These are phyloP conservation scores for Cornus suecica DNA, from an alignment of 148 eudicot species.

Conservation along the genomic window DNA sequence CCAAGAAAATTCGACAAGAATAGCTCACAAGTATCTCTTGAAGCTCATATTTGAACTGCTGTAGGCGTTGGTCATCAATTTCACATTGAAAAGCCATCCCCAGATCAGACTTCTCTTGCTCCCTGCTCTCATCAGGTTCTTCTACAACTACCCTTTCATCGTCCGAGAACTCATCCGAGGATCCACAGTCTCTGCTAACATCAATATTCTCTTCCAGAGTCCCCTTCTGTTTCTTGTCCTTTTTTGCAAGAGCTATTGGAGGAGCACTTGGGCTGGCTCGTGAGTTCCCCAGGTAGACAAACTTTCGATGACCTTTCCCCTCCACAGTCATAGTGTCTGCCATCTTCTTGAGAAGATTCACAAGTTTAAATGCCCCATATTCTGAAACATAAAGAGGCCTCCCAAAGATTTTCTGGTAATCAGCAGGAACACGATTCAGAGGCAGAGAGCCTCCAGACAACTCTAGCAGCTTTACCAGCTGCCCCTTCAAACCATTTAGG, in stretches of 20 bases:
- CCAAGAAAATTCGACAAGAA: conserved; percentile 57
- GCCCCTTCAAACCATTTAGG: conserved; percentile 69
- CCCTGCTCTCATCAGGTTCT: conserved; percentile 30
- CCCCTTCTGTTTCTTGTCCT: conserved; percentile 56
- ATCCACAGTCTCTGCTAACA: conserved; percentile 34
- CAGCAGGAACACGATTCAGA: conserved; percentile 58
- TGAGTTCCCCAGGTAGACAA: conserved; percentile 46
- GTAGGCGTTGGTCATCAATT: conserved; percentile 33
- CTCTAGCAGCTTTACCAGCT: conserved; percentile 73
- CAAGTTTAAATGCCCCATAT: conserved; percentile 74
- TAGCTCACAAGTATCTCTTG: no score
- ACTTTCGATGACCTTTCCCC: conserved; percentile 65
- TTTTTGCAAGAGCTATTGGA: conserved; percentile 34
- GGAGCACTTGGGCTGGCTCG: conserved; percentile 37
- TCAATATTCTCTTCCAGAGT: conserved; percentile 43
- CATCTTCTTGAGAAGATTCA: conserved; percentile 78
- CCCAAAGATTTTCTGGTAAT: conserved; percentile 65
- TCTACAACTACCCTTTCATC: conserved; percentile 61
- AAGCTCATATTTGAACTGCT: conserved; percentile 71
- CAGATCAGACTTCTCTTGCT: conserved; percentile 18
- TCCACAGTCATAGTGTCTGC: conserved; percentile 51
- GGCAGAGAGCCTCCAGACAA: conserved; percentile 66
- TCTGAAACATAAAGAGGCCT: conserved; percentile 74
- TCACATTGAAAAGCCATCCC: conserved; percentile 10
- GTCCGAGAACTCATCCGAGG: conserved; percentile 81